These are phyloP conservation scores for Calonectria multiphialidica DNA, from an alignment of 2,329 filamentous ascomycete species.

Conservation along the genomic window DNA sequence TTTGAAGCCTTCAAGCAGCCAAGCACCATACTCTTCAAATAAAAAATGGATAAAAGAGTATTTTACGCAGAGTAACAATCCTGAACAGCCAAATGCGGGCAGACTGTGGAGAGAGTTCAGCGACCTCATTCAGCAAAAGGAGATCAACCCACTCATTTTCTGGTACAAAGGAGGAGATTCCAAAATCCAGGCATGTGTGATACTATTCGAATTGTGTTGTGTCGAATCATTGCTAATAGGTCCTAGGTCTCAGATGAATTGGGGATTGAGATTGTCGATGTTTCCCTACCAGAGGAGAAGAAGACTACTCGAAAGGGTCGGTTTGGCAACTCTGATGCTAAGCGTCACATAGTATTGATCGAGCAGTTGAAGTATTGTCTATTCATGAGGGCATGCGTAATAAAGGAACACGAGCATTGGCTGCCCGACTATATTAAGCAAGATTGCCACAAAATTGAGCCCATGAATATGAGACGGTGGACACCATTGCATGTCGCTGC, in stretches of 20 bases:
- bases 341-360: not conserved
- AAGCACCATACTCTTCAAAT: not conserved
- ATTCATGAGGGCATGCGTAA: not conserved
- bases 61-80: not conserved
- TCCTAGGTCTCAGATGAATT: not conserved
- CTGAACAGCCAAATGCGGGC: not conserved
- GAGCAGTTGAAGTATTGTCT: not conserved
- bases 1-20: not conserved
- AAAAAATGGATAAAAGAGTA: not conserved
- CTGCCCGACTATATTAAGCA: not conserved
- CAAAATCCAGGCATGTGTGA: not conserved
- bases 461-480: not conserved
- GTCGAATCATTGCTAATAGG: not conserved
- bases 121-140: not conserved
- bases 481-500: not conserved
- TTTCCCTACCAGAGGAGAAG: not conserved
- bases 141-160: not conserved
- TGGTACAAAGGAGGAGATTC: not conserved
- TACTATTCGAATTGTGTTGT: too few relatives aligned
- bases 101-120: not conserved
- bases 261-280: not conserved
- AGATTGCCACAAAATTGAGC: not conserved
- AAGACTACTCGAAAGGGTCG: not conserved
- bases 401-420: not conserved
- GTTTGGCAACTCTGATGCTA: not conserved